Percentiles rank a stretch among this genome's conserved stretches.
phyloP scores from a whole-genome alignment of 2,329 filamentous ascomycete genomes.

The Truncatella angustata region DNA sequence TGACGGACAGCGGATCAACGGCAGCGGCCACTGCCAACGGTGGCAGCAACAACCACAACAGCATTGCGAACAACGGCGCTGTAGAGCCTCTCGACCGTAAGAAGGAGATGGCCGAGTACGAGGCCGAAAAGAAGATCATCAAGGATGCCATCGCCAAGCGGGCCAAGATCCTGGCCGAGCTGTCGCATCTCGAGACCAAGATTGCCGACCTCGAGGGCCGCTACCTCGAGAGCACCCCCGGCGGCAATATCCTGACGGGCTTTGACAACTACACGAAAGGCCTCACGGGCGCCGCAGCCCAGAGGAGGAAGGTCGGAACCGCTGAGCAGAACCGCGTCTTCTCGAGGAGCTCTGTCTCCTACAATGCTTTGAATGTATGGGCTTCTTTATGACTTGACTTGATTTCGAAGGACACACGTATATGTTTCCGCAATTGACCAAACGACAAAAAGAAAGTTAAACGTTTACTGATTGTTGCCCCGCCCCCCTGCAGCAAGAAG shows the following conservation, averaged over 20 bases:
- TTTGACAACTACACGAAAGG: constrained; percentile 99
- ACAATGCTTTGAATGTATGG: constrained; percentile 45
- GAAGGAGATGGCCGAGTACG: constrained; percentile 39
- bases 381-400: constrained; percentile 8
- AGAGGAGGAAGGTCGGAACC: constrained; percentile 62
- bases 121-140: constrained; percentile 47
- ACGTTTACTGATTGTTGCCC: background rate
- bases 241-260: constrained; percentile 93
- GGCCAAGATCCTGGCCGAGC: constrained; percentile 33
- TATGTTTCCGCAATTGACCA: too few species aligned
- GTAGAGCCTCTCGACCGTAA: constrained; percentile 8
- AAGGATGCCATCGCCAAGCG: constrained; percentile 46
- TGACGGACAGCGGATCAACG: constrained; percentile 51
- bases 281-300: constrained; percentile 59
- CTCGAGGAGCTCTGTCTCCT: constrained; percentile 62
- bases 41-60: constrained; percentile 15
- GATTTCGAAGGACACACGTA: too few species aligned
- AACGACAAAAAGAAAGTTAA: too few species aligned
- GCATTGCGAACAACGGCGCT: background rate
- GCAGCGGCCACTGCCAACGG: constrained; percentile 24
- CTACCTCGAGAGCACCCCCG: constrained; percentile 87
- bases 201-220: constrained; percentile 81
- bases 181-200: constrained; percentile 66
- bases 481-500: constrained; percentile 36
- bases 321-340: constrained; percentile 75